A percentile compares a stretch with the other conserved stretches of the same genome.
These are phyloP conservation scores for Fusarium penzigii DNA, from an alignment of 2,329 filamentous ascomycete species.

Conservation along the genomic window DNA sequence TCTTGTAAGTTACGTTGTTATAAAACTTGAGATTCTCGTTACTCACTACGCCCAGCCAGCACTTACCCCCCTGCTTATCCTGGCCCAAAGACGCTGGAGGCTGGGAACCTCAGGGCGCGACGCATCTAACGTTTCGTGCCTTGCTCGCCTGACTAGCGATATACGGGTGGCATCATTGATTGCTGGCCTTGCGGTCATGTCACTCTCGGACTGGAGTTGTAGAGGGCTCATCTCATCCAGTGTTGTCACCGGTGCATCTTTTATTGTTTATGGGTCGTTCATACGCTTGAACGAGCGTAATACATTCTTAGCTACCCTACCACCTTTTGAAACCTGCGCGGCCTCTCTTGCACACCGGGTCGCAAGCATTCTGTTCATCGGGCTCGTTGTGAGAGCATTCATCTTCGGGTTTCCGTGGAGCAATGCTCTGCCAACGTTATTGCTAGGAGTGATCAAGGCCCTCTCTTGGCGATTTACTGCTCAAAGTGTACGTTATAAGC, in stretches of 20 bases:
- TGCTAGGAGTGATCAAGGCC: conserved; percentile 33
- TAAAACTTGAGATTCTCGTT: not conserved
- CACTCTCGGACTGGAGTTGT: conserved; percentile 30
- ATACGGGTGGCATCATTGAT: not conserved
- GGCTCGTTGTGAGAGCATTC: conserved; percentile 19
- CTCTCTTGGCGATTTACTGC: conserved; percentile 37
- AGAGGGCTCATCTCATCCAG: conserved; percentile 22
- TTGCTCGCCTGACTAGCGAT: not conserved
- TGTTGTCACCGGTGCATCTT: conserved; percentile 30
- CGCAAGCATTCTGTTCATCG: conserved; percentile 14
- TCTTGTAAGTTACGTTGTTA: not conserved
- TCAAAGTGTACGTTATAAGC: conserved; percentile 32
- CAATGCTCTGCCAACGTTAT: conserved; percentile 17
- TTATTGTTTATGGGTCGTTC: conserved; percentile 32
- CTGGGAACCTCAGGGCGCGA: not conserved
- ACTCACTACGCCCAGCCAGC: conserved; percentile 14
- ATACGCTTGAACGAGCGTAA: conserved; percentile 1
- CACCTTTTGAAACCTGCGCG: conserved; percentile 27
- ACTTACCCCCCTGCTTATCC: conserved; percentile 20
- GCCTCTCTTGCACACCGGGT: conserved; percentile 27
- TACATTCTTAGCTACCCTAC: not conserved
- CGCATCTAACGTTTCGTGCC: not conserved
- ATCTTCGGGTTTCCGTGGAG: conserved; percentile 24
- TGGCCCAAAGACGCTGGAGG: conserved; percentile 4
- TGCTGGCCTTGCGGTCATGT: conserved; percentile 10